Evolutionary conservation across 148 eudicot species (phyloP).

Genomic region (Rhododendron williamsianum): DNA sequence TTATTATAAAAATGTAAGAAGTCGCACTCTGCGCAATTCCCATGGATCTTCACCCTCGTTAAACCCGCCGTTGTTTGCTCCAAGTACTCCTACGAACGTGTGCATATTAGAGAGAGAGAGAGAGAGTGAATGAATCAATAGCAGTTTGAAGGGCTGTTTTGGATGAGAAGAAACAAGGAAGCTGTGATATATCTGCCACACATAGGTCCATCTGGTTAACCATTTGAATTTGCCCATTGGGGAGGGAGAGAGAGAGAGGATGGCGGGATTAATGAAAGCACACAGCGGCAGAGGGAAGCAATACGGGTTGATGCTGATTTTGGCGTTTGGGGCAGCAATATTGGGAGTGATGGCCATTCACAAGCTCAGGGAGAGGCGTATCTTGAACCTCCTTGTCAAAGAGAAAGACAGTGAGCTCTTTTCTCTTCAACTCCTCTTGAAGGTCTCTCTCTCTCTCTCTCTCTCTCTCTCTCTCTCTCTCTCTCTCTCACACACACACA

Average conservation of each 20-base stretch:
- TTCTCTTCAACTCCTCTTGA: conserved; percentile 60
- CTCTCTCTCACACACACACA: not conserved
- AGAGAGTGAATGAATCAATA: not conserved
- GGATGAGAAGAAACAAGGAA: conserved; percentile 35
- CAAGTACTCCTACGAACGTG: not conserved
- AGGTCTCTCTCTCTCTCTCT: conserved; percentile 35
- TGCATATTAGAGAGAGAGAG: not conserved
- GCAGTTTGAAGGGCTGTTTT: conserved; percentile 45
- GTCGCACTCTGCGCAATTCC: conserved; percentile 20
- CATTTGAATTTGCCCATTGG: not conserved
- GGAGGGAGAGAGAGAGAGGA: conserved; percentile 9
- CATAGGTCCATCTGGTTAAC: not conserved
- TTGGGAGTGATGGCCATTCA: conserved; percentile 66
- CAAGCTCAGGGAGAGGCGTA: conserved; percentile 57
- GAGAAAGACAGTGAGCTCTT: conserved; percentile 61
- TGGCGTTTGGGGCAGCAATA: conserved; percentile 59
- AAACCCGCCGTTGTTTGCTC: conserved; percentile 7
- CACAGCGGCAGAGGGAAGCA: conserved; percentile 29
- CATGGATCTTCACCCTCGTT: conserved; percentile 28
- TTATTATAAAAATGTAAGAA: not conserved
- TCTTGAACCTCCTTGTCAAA: conserved; percentile 39
- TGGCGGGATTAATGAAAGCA: conserved; percentile 29
- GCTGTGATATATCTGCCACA: conserved; percentile 14
- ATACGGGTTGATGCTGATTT: conserved; percentile 43
- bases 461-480: conserved; percentile 5